Percentiles rank a stretch among this genome's conserved stretches.
Conservation (phyloP, 2,329 filamentous ascomycete species). For the Aureobasidium zeae region DNA sequence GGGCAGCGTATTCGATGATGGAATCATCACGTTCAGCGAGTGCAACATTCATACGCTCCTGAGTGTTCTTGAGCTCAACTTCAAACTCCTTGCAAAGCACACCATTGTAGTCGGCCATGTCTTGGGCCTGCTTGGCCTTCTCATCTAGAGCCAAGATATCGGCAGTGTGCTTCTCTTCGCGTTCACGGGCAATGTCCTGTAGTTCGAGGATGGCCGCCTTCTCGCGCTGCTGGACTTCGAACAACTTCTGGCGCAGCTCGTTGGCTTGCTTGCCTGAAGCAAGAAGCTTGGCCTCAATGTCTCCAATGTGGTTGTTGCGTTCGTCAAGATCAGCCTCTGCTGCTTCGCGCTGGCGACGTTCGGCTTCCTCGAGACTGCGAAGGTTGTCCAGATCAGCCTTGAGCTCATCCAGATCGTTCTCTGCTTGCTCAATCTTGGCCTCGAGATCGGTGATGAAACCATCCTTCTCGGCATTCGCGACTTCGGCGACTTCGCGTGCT, state of each 20-base stretch:
- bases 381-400: constrained; percentile 30
- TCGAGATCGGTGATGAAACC: constrained; percentile 32
- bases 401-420: constrained; percentile 26
- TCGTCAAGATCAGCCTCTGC: constrained; percentile 37
- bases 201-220: constrained; percentile 32
- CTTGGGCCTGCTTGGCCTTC: constrained; percentile 32
- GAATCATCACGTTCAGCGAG: constrained; percentile 26
- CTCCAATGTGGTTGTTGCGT: constrained; percentile 33
- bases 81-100: constrained; percentile 30
- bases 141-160: constrained; percentile 32
- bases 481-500: constrained; percentile 29
- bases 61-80: constrained; percentile 27
- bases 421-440: constrained; percentile 27
- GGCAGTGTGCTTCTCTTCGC: constrained; percentile 31
- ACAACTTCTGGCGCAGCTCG: constrained; percentile 40
- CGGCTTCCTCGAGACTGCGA: constrained; percentile 31
- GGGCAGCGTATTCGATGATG: constrained; percentile 22
- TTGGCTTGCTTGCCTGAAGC: constrained; percentile 39
- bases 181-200: constrained; percentile 30
- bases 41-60: constrained; percentile 20
- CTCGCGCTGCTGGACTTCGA: constrained; percentile 37
- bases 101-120: constrained; percentile 28
- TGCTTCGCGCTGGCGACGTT: constrained; percentile 35
- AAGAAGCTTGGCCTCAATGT: constrained; percentile 33
- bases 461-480: constrained; percentile 31